Conservation (phyloP, 169 alveolate genomes). For the Cryptosporidium meleagridis region DNA sequence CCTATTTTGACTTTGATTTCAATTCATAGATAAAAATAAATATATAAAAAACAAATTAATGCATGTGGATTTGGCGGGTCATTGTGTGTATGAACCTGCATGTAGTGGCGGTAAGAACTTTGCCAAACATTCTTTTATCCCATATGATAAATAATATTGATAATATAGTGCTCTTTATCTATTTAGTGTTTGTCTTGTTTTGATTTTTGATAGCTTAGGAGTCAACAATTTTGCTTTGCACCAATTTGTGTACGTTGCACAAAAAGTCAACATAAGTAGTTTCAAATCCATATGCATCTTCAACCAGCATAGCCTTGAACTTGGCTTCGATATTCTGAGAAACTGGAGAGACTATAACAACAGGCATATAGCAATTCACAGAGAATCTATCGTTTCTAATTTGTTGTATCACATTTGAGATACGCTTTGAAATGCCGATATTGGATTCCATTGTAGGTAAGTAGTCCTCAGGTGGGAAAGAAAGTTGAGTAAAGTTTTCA, state of each 20-base stretch:
- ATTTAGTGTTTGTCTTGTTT: too few relatives aligned
- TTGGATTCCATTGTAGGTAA: constrained; percentile 10
- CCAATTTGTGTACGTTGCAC: constrained; percentile 62
- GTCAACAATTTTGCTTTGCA: constrained; percentile 69
- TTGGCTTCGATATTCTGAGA: constrained; percentile 42
- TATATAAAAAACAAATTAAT: background rate
- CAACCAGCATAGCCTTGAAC: constrained; percentile 62
- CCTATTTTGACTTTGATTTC: background rate
- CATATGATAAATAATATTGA: too few relatives aligned
- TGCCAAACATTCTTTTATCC: background rate
- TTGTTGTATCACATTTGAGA: constrained; percentile 56
- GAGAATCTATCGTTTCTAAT: constrained; percentile 45
- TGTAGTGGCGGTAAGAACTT: background rate
- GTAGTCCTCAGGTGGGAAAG: constrained; percentile 3
- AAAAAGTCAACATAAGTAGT: constrained; percentile 60
- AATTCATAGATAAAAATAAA: background rate
- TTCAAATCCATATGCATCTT: constrained; percentile 66
- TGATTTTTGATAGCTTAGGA: background rate
- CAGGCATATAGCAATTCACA: constrained; percentile 22
- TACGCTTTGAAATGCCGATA: background rate
- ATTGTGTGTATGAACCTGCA: background rate
- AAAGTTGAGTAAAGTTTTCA: constrained; percentile 12
- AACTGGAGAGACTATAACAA: background rate
- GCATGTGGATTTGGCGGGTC: background rate
- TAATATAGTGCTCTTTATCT: too few relatives aligned